Base-by-base conservation (phyloP, 495 filamentous ascomycete genomes). In the Evansstolkia leycettana region DNA sequence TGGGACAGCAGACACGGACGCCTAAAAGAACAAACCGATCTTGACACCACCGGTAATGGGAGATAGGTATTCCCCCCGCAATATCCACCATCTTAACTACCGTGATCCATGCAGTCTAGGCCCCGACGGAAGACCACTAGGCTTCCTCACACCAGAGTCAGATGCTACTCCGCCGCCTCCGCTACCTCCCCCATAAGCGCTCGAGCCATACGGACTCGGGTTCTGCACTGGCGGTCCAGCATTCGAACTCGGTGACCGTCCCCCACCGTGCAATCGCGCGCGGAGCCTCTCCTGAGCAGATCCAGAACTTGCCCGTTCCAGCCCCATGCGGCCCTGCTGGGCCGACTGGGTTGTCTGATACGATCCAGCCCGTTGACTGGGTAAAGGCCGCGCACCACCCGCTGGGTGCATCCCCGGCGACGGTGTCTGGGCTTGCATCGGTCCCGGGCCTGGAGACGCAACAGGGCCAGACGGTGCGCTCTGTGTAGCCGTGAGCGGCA, bases 281-380 rank as follows among this genome's bases (percentile, higher is more conserved):
- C 80, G 78, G 35, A 86, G 61, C 47, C 78, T 64, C 34, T 84
- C 76, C 57, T 81, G 75, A 17, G 76, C 77, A 12, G 78, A 65
- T 29, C 64, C 48, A 17, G 75, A 54, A 40, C 67, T 65, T 46
- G 70, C 69, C 42, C 36, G 50, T 52, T 35, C 48, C 48, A 31
- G 42, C 27, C 34, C 54, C 50, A 28, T 26, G 7, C n/a, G 40
- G n/a, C n/a, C n/a, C 46, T 13, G 39, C 49, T 36, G 47, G 48
- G 42, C 46, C 43, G 45, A 38, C 36, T 46, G 37, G 15, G 47
- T 31, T 17, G 56, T 59, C 60, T 89, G 82, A 48, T 83, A 80
- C 39, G 82, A 85, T 4, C 79, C 81, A 2, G 68, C 69, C 12
- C 78, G 58, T 55, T 87, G 82, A 40, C 77, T 82, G 5, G 76